These are phyloP conservation scores for Fremontodendron californicum DNA, from an alignment of 345 rosid genomes.

Conservation along the genomic window DNA sequence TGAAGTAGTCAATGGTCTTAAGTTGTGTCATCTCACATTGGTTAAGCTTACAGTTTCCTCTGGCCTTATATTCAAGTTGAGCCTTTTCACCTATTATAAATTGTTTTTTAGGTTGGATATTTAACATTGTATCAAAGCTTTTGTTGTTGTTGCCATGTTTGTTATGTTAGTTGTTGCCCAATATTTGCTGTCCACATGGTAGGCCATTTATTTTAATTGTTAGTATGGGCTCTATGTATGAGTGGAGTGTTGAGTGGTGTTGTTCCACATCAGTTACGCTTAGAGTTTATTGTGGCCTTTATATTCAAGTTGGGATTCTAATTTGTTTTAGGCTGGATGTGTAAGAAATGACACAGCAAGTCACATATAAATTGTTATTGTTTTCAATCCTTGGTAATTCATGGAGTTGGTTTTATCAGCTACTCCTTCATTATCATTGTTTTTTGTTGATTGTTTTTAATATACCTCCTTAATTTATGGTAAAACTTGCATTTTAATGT, in stretches of 20 bases:
- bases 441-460: constrained; percentile 4
- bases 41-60: neutral
- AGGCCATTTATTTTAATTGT: neutral
- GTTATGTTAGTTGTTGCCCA: neutral
- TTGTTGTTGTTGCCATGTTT: neutral
- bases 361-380: neutral
- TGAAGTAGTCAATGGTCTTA: neutral
- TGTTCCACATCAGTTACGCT: neutral
- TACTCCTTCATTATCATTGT: neutral
- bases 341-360: neutral
- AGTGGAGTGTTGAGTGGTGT: neutral
- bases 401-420: neutral
- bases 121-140: neutral
- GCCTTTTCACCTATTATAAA: neutral
- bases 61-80: neutral
- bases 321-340: neutral
- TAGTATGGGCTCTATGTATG: neutral
- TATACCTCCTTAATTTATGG: neutral
- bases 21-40: neutral
- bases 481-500: constrained; percentile 5
- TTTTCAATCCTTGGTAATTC: neutral
- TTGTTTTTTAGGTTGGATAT: neutral
- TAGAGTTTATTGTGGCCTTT: neutral
- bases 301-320: neutral
- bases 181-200: neutral